These are phyloP conservation scores for Pachysandra terminalis DNA, from an alignment of 164 flowering plant genomes.

Conservation along the genomic window DNA sequence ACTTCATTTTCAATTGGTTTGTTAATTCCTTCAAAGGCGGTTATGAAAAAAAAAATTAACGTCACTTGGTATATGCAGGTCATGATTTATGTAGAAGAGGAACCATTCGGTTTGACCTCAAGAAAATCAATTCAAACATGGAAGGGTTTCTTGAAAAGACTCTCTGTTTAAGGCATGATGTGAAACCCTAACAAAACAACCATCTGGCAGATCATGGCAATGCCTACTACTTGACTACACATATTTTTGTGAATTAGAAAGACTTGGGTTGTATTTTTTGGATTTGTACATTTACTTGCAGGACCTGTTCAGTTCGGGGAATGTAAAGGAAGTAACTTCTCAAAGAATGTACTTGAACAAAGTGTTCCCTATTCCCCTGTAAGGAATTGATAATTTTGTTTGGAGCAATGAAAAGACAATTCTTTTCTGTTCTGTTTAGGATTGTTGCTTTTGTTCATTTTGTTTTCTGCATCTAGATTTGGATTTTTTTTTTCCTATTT, in stretches of 20 bases:
- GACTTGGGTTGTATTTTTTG: background rate
- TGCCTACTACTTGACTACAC: conserved; percentile 11
- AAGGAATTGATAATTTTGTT: too few species aligned
- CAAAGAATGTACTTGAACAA: background rate
- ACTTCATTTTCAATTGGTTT: background rate
- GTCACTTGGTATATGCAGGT: background rate
- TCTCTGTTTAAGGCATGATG: background rate
- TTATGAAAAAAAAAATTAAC: too few species aligned
- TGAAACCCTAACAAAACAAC: background rate
- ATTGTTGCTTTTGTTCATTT: too few species aligned
- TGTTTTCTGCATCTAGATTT: too few species aligned
- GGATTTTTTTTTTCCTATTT: too few species aligned
- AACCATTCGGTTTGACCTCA: background rate
- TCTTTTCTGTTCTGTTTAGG: background rate
- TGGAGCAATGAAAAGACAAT: background rate
- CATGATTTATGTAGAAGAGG: background rate
- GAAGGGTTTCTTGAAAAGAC: background rate
- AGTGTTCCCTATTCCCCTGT: background rate
- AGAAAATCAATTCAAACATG: background rate
- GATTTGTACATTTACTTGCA: conserved; percentile 11
- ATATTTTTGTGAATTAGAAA: conserved; percentile 9
- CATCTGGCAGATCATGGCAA: background rate
- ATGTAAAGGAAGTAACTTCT: background rate
- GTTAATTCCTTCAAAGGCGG: background rate
- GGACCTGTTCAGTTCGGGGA: background rate